A percentile compares a stretch with the other conserved stretches of the same genome.
These are phyloP conservation scores for Linnemannia elongata DNA, from an alignment of 192 early-diverging fungal species.

Conservation along the genomic window DNA sequence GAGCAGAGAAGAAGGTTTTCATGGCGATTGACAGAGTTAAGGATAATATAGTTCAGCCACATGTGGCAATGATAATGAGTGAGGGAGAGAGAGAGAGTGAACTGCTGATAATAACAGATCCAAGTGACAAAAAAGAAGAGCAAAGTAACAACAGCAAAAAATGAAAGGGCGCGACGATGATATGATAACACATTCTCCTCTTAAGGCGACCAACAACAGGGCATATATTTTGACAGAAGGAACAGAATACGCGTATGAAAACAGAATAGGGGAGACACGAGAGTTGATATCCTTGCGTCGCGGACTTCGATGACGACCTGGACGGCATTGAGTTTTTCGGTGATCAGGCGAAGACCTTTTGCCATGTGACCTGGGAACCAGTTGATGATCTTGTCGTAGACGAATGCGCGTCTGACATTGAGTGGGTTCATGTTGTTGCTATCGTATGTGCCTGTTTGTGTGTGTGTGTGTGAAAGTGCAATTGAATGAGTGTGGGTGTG, in stretches of 20 bases:
- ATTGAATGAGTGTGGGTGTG: neutral
- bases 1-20: neutral
- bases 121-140: neutral
- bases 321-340: slow-evolving; percentile 75
- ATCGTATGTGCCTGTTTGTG: neutral
- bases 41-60: slow-evolving; percentile 21
- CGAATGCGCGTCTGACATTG: slow-evolving; percentile 42
- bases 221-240: neutral
- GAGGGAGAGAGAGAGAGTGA: neutral
- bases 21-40: slow-evolving; percentile 42
- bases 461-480: neutral
- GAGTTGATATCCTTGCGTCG: slow-evolving; percentile 81
- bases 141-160: neutral
- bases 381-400: slow-evolving; percentile 78
- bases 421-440: slow-evolving; percentile 37
- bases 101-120: neutral
- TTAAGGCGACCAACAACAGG: neutral
- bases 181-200: neutral
- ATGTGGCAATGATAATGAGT: neutral
- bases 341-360: slow-evolving; percentile 81
- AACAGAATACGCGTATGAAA: neutral
- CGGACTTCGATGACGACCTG: slow-evolving; percentile 95
- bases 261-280: slow-evolving; percentile 9
- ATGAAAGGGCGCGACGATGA: neutral
- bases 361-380: slow-evolving; percentile 94